Base-by-base conservation (phyloP, 108 stramenopile species). In the Schizochytrium sp. region DNA sequence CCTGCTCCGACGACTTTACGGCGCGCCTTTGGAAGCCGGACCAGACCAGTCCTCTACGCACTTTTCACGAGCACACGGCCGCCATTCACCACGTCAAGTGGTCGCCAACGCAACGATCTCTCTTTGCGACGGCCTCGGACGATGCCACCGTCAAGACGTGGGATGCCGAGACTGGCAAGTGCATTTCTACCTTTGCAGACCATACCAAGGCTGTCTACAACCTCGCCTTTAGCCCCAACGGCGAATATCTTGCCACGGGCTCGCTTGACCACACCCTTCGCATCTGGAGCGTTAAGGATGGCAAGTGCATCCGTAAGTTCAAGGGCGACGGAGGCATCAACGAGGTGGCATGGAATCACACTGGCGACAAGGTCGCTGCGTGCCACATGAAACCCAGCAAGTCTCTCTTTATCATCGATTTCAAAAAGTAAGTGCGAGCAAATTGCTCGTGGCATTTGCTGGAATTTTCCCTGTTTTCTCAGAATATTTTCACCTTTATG, bases 1-100 rank as follows among this genome's bases (percentile, higher is more conserved):
- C 72, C 0, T 60, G 59, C 43, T 91, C 91, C 5, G 91, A 91
- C 60, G 91, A 91, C 48, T 5, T 10, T n/a, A 89, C 91, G 14
- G 89, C 89, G n/a, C 88, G 76, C 19, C 34, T 91, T 5, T 91
- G 87, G 87, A 88, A 88, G 5, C 44, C 87, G 18, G 90, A 69
- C 57, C 57, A 90, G n/a, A 25, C 76, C 10, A 83, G 88, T n/a
- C 72, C 55, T 12, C n/a, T 58, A 16, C 69, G 59, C 29, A 72
- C 71, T 60, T 72, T 88, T 29, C 23, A 23, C 8, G 90, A 87
- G 19, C 90, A 90, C 87, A 88, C 60, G 5, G 51, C 51, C 6
- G 88, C 71, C 44, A 58, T 90, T 12, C 72, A 60, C 44, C 53
- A 53, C 16, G 57, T 87, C 43, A 44, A 47, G 29, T 90, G 90